Evolutionary conservation across 202 grass and related monocot genomes (phyloP).

Genomic region (Musa balbisiana): DNA sequence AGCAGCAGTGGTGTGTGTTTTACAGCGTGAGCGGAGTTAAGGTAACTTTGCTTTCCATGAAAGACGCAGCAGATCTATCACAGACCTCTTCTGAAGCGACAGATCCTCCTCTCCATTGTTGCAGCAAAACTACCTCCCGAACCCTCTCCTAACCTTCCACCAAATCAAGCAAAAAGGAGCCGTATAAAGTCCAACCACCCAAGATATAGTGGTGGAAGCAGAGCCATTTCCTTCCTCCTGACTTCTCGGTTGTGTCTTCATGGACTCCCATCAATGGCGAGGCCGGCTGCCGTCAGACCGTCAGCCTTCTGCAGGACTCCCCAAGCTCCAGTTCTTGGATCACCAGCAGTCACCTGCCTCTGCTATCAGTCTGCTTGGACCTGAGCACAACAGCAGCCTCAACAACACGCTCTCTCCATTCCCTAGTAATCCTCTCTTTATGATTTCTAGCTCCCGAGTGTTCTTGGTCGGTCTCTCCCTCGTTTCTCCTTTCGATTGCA

Average conservation of each 20-base stretch:
- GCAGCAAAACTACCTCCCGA: neutral
- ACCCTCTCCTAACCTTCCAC: neutral
- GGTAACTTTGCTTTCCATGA: conserved; percentile 6
- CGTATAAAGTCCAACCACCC: neutral
- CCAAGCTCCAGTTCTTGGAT: neutral
- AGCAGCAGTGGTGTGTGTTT: conserved; percentile 1
- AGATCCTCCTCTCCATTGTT: conserved; percentile 3
- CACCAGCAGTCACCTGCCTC: conserved; percentile 13
- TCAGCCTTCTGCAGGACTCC: neutral
- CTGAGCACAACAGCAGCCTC: neutral
- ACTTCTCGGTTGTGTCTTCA: neutral
- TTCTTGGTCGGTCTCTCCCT: neutral
- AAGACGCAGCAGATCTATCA: conserved; percentile 15
- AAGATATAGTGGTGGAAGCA: neutral
- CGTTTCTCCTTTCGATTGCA: neutral
- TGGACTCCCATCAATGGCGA: conserved; percentile 26
- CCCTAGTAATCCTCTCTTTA: conserved; percentile 7
- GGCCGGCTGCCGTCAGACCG: conserved; percentile 7
- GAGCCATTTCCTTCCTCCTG: neutral
- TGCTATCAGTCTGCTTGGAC: neutral
- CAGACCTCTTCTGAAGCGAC: conserved; percentile 14
- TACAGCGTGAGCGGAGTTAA: neutral
- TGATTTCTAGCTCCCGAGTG: too few relatives aligned
- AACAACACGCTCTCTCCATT: neutral
- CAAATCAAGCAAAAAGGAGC: neutral